Evolutionary conservation across 2,329 filamentous ascomycete genomes (phyloP), one percentile per base, ranked within the genome.

Genomic region (Paramyrothecium roridum): DNA sequence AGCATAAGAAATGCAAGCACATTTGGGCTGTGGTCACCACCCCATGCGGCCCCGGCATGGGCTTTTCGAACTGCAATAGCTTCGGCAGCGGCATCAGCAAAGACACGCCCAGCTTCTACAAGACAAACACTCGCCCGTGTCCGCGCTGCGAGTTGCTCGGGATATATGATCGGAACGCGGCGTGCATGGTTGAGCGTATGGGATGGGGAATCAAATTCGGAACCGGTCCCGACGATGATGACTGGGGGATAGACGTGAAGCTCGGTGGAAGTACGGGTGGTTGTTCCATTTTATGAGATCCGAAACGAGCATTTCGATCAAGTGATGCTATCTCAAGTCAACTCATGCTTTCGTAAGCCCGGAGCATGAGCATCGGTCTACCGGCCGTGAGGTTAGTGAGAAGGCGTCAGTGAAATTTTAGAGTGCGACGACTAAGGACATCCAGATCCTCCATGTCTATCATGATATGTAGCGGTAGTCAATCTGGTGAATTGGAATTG

Each of bases 1-100:
- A 72, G 56, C 77, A 80, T 66, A 76, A 74, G 51, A 61, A 60
- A 56, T 84, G 81, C 74, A 69, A 71, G 12, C 81, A 83, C 71
- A 74, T 72, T 61, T 85, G 81, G 81, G 73, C 79, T 46, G 64
- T 75, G 57, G 73, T 84, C 62, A 67, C 66, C 3, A 58, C 68
- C 48, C 75, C 78, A 7, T 85, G 82, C 69, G 71, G 63, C 3
- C 78, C 78, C 0, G 76, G 76, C 13, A 73, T 73, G 66, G 80
- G 81, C 56, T 83, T 84, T 68, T 68, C 66, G 56, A 78, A 69
- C 26, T 85, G 82, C 67, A 63, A 68, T 0, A 58, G 54, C 40
- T 79, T 83, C 59, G 66, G 69, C 53, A 70, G 73, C 59, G 72
- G 73, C 52, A 63, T 64, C 33, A 63, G 73, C 52, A 73, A 76